Percentiles rank a stretch among this genome's conserved stretches.
Evolutionary conservation across 164 flowering plant species (phyloP).

Genomic region (Stephania yunnanensis): DNA sequence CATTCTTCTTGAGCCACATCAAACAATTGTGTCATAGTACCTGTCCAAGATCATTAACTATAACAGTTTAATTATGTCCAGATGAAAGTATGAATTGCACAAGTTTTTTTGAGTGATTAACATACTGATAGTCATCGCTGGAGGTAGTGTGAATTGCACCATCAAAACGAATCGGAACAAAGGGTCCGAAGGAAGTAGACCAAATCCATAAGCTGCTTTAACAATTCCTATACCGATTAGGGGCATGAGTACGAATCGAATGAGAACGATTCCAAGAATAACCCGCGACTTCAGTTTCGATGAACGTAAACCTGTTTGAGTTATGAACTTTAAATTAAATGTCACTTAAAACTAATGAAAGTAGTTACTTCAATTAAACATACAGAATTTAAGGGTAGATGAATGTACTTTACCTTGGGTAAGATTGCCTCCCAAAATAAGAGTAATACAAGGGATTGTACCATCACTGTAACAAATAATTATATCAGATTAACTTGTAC

Average conservation of each 20-base stretch:
- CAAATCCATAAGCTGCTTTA: slow-evolving; percentile 42
- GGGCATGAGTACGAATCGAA: slow-evolving; percentile 58
- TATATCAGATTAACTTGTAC: neutral
- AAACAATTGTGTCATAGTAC: slow-evolving; percentile 80
- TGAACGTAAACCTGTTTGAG: slow-evolving; percentile 41
- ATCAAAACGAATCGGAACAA: slow-evolving; percentile 63
- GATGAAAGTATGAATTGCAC: neutral
- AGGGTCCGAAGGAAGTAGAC: slow-evolving; percentile 63
- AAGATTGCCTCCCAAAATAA: slow-evolving; percentile 92
- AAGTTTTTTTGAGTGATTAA: neutral
- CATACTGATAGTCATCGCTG: slow-evolving; percentile 85
- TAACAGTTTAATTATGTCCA: neutral
- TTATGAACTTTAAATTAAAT: neutral
- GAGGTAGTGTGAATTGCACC: slow-evolving; percentile 79
- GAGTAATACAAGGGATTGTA: slow-evolving; percentile 85
- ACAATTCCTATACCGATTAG: slow-evolving; percentile 55
- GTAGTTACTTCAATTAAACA: neutral
- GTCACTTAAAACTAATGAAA: neutral
- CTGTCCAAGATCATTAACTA: slow-evolving; percentile 20
- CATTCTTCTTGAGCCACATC: slow-evolving; percentile 86
- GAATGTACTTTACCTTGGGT: slow-evolving; percentile 45
- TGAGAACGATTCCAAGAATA: slow-evolving; percentile 42
- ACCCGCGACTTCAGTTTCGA: slow-evolving; percentile 31
- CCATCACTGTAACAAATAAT: slow-evolving; percentile 50
- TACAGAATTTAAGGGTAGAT: neutral